Evolutionary conservation across 306 rosid species (phyloP).

Genomic region (Vigna reflexopilosa): DNA sequence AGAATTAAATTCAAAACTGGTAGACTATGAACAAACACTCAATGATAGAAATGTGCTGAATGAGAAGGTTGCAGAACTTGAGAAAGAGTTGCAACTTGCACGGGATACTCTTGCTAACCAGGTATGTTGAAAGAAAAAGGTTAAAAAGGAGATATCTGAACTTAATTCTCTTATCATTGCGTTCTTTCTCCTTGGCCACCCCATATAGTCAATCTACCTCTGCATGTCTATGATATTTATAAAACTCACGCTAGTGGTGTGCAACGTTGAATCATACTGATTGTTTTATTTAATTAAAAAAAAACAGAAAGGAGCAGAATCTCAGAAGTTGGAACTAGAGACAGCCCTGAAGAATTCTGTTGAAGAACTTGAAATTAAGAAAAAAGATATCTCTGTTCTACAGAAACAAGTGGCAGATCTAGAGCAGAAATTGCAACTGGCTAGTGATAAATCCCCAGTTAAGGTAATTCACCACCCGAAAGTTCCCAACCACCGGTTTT

Average conservation of each 20-base stretch:
- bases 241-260: background rate
- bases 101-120: slow-evolving; percentile 58
- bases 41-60: slow-evolving; percentile 61
- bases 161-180: background rate
- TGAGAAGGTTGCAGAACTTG: slow-evolving; percentile 69
- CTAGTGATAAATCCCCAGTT: slow-evolving; percentile 52
- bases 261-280: background rate
- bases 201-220: background rate
- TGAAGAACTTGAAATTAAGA: slow-evolving; percentile 76
- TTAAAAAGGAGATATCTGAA: background rate
- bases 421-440: slow-evolving; percentile 71
- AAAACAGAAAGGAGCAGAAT: slow-evolving; percentile 69
- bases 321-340: slow-evolving; percentile 67
- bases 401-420: slow-evolving; percentile 74
- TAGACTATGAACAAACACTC: slow-evolving; percentile 58
- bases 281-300: background rate
- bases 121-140: slow-evolving; percentile 48
- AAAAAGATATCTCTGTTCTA: slow-evolving; percentile 61
- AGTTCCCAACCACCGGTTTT: background rate
- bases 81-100: slow-evolving; percentile 70
- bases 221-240: slow-evolving; percentile 9
- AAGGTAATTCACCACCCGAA: slow-evolving; percentile 60
- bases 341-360: slow-evolving; percentile 64
- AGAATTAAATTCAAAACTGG: slow-evolving; percentile 67
- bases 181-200: background rate